These are phyloP conservation scores for Metschnikowia colocasiae DNA, from an alignment of 805 yeast species.

Conservation along the genomic window DNA sequence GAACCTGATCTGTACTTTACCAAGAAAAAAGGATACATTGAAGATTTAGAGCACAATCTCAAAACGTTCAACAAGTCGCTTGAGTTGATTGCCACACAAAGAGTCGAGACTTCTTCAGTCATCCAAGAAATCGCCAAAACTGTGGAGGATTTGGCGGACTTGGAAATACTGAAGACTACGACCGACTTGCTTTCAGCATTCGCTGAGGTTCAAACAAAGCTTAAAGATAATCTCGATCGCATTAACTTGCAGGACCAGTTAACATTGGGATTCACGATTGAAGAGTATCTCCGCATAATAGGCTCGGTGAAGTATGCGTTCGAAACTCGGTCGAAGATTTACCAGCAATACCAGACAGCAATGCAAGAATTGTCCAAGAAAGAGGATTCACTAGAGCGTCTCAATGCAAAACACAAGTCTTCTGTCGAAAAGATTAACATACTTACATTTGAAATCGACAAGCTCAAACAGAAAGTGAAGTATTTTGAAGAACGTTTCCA, in stretches of 20 bases:
- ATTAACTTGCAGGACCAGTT: slow-evolving; percentile 80
- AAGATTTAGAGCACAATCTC: slow-evolving; percentile 68
- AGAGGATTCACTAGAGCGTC: slow-evolving; percentile 42
- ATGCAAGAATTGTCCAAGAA: slow-evolving; percentile 46
- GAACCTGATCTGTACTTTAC: slow-evolving; percentile 80
- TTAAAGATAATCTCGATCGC: slow-evolving; percentile 72
- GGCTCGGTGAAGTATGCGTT: slow-evolving; percentile 72
- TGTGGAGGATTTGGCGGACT: slow-evolving; percentile 58
- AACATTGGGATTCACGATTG: slow-evolving; percentile 81
- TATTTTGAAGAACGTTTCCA: slow-evolving; percentile 58
- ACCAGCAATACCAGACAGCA: slow-evolving; percentile 39
- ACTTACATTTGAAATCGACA: slow-evolving; percentile 57
- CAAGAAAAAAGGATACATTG: slow-evolving; percentile 65
- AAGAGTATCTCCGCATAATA: slow-evolving; percentile 77
- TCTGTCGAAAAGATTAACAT: slow-evolving; percentile 61
- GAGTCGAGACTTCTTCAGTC: slow-evolving; percentile 67
- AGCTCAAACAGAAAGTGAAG: slow-evolving; percentile 50
- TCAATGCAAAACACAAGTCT: slow-evolving; percentile 40
- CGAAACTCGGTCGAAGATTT: slow-evolving; percentile 64
- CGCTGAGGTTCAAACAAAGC: slow-evolving; percentile 64
- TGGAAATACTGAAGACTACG: slow-evolving; percentile 69
- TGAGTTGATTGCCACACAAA: slow-evolving; percentile 69
- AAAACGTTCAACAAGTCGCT: slow-evolving; percentile 65
- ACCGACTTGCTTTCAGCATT: slow-evolving; percentile 65
- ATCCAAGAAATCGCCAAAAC: slow-evolving; percentile 61